These are phyloP conservation scores for Flaveria robusta DNA, from an alignment of 129 eudicot species.

Conservation along the genomic window DNA sequence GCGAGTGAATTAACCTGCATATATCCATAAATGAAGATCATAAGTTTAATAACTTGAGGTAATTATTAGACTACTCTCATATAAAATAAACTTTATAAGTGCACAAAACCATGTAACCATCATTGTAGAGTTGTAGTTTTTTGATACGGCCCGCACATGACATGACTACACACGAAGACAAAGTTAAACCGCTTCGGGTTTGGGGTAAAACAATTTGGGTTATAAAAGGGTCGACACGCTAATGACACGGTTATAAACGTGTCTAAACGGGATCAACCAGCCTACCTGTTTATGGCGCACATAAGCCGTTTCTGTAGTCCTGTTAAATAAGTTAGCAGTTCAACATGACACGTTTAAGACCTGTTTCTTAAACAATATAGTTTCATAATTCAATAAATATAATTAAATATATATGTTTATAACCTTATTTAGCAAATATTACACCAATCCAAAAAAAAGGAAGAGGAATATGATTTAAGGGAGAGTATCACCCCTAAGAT, in stretches of 20 bases:
- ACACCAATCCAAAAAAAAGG: not conserved
- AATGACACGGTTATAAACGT: not conserved
- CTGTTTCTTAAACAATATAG: not conserved
- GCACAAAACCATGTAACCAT: not conserved
- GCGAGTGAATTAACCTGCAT: slow-evolving; percentile 38
- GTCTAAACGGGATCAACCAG: not conserved
- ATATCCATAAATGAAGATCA: not conserved
- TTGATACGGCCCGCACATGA: not conserved
- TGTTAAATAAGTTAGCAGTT: not conserved
- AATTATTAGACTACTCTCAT: not conserved
- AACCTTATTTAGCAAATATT: not conserved
- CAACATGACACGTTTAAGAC: not conserved
- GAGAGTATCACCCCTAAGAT: not conserved
- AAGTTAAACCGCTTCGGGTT: not conserved
- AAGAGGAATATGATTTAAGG: not conserved
- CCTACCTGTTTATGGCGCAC: not conserved
- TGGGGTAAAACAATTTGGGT: not conserved
- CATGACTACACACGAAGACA: not conserved
- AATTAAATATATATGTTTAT: too few relatives aligned
- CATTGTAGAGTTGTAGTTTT: not conserved
- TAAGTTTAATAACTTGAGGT: not conserved
- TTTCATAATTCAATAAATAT: too few relatives aligned
- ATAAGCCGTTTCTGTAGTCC: not conserved
- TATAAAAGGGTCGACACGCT: not conserved
- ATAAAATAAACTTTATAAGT: not conserved